Conservation (phyloP, 163 green algal species). For the Scenedesmus sp. region DNA sequence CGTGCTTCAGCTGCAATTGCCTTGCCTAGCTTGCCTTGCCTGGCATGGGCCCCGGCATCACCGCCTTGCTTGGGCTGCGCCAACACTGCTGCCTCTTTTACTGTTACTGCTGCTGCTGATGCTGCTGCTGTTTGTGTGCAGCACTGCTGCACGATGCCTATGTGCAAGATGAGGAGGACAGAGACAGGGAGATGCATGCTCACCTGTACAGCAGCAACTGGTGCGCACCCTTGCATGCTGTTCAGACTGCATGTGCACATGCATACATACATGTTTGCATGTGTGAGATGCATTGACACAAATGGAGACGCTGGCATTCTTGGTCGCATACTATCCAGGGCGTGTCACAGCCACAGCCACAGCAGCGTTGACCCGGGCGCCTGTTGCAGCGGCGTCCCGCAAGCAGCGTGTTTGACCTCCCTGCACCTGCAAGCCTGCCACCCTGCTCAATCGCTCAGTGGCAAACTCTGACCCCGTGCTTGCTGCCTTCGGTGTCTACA, state of each 20-base stretch:
- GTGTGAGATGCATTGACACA: background rate
- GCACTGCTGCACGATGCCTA: conserved; percentile 36
- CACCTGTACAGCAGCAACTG: conserved; percentile 49
- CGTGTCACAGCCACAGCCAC: background rate
- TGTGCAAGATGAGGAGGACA: conserved; percentile 20
- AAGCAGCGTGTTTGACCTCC: background rate
- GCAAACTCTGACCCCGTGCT: too few relatives aligned
- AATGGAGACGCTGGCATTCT: background rate
- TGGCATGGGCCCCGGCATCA: background rate
- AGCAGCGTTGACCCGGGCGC: too few relatives aligned
- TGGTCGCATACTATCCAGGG: too few relatives aligned
- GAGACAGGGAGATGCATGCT: conserved; percentile 12
- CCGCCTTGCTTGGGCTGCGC: background rate
- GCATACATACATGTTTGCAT: background rate
- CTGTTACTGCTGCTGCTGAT: background rate
- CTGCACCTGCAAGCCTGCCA: background rate
- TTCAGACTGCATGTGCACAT: background rate
- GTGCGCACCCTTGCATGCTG: background rate
- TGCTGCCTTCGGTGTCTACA: background rate
- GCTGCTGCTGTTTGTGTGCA: background rate
- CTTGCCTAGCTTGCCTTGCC: background rate
- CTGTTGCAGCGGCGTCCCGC: background rate
- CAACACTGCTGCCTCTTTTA: background rate
- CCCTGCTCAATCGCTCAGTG: background rate
- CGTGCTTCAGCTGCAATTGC: background rate